These are phyloP conservation scores for Russula sp. DNA, from an alignment of 768 basidiomycete species.

Conservation along the genomic window DNA sequence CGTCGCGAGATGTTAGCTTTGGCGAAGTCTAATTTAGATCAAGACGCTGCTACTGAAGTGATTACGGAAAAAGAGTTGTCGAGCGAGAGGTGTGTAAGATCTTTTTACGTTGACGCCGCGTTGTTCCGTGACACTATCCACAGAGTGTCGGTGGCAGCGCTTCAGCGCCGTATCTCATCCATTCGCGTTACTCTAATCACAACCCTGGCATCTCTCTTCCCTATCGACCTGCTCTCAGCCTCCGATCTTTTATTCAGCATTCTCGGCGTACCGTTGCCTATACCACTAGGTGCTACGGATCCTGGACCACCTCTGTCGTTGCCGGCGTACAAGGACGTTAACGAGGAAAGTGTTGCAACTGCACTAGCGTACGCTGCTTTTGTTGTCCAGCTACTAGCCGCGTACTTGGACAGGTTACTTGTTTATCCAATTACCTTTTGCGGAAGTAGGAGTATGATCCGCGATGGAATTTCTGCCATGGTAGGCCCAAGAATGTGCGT, in stretches of 20 bases:
- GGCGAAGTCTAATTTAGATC: constrained; percentile 38
- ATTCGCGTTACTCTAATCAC: constrained; percentile 62
- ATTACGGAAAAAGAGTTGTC: constrained; percentile 30
- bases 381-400: constrained; percentile 73
- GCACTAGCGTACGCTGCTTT: constrained; percentile 90
- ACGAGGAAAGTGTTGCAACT: constrained; percentile 82
- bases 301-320: constrained; percentile 79
- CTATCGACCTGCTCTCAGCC: constrained; percentile 80
- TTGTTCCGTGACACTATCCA: constrained; percentile 22
- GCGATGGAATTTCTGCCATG: constrained; percentile 92
- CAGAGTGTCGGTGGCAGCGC: constrained; percentile 44
- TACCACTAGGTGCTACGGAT: constrained; percentile 65
- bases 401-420: constrained; percentile 67
- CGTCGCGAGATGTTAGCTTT: constrained; percentile 43
- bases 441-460: constrained; percentile 86
- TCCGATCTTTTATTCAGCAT: constrained; percentile 88
- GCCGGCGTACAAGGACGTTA: constrained; percentile 60
- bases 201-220: constrained; percentile 71
- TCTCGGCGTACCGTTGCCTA: constrained; percentile 82
- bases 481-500: constrained; percentile 89
- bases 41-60: constrained; percentile 24
- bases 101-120: constrained; percentile 10
- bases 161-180: constrained; percentile 45
- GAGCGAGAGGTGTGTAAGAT: constrained; percentile 29
- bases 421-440: constrained; percentile 88